Evolutionary conservation across 208 protist species (phyloP), one percentile per base, ranked within the genome.

Genomic region (Porcisia deanei): DNA sequence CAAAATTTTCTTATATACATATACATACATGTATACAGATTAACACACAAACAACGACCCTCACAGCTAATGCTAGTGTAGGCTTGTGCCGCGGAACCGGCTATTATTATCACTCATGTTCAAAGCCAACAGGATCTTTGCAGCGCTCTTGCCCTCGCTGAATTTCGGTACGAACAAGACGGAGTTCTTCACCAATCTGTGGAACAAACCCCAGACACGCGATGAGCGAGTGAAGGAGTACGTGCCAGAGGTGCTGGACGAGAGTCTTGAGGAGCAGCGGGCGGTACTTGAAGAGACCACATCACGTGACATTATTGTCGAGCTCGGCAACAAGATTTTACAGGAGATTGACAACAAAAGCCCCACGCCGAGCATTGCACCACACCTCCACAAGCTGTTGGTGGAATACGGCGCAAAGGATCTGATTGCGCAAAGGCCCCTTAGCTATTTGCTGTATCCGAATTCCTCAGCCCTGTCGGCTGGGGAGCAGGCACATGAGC

Each of bases 151-250:
- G n/a, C 92, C 92, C 65, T 82, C 83, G 34, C 45, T 89, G 30
- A 84, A 75, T 12, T 74, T 92, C 0, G 83, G 83, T 9, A 79
- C 82, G 22, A 86, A 85, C 59, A 95, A 86, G 73, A 87, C 67
- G 53, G 85, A 93, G 49, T 89, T 94, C 73, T 95, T 97, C 73
- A 97, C 93, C 18, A 84, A 60, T 30, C 81, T 97, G 8, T 97
- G 93, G 91, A 90, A 85, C 66, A 97, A 97, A 53, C 93, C 93
- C 1, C 82, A 92, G 43, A 95, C 93, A 20, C 84, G 88, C 3
- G 93, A 97, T 82, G 90, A 94, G 58, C 83, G 88, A 0, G 79
- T 97, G 49, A 97, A 97, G 78, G 89, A 94, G 75, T 97, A 97
- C 76, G 84, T 97, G 37, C 93, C 93, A 3, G 89, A 97, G 60